phyloP scores from a whole-genome alignment of 2,329 filamentous ascomycete genomes.

The Cryphonectria japonica region DNA sequence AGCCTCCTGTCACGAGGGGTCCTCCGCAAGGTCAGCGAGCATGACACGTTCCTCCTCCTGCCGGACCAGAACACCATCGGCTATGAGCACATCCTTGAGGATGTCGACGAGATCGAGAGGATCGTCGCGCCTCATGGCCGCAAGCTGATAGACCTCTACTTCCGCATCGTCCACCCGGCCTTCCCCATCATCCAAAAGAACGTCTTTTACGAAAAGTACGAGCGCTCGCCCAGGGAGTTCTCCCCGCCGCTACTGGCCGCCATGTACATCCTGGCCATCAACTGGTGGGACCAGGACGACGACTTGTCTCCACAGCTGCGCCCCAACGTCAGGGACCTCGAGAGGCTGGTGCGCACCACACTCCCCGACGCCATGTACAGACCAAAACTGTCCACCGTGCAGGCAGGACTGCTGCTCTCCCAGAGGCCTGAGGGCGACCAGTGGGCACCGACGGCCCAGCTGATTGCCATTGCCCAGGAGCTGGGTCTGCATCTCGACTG shows the following conservation, averaged over 20 bases:
- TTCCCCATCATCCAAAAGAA: slow-evolving; percentile 64
- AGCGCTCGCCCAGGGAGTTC: slow-evolving; percentile 59
- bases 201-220: slow-evolving; percentile 65
- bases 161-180: slow-evolving; percentile 62
- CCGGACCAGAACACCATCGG: slow-evolving; percentile 74
- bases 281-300: slow-evolving; percentile 64
- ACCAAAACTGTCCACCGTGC: slow-evolving; percentile 59
- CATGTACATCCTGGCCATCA: slow-evolving; percentile 64
- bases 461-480: slow-evolving; percentile 61
- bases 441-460: slow-evolving; percentile 55
- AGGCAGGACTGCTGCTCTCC: slow-evolving; percentile 57
- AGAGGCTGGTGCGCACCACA: slow-evolving; percentile 43
- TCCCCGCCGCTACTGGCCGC: slow-evolving; percentile 62
- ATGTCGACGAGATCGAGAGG: slow-evolving; percentile 67
- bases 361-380: slow-evolving; percentile 53
- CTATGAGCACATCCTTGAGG: slow-evolving; percentile 69
- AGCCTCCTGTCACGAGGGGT: slow-evolving; percentile 71
- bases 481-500: slow-evolving; percentile 65
- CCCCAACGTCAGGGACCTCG: slow-evolving; percentile 44
- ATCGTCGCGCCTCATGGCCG: slow-evolving; percentile 66
- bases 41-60: slow-evolving; percentile 80
- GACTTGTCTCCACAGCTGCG: slow-evolving; percentile 51
- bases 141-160: slow-evolving; percentile 69
- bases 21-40: slow-evolving; percentile 74
- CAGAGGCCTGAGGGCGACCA: slow-evolving; percentile 52